Evolutionary conservation across 441 rosid genomes (phyloP), one percentile per base, ranked within the genome.

Genomic region (Melastoma candidum): DNA sequence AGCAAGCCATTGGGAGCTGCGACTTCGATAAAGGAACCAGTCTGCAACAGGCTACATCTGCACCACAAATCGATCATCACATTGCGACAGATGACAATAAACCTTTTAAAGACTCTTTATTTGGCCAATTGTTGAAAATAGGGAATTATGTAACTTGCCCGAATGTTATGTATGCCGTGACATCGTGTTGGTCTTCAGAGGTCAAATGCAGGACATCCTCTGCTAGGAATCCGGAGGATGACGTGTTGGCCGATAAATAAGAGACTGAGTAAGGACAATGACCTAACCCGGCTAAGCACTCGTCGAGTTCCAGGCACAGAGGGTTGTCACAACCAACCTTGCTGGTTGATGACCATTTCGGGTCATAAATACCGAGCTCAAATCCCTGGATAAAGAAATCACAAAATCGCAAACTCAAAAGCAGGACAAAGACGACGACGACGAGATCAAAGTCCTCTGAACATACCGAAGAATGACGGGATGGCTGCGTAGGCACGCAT

Each of bases 231-330:
- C 96, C 95, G 6, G 90, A 77, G 41, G 94, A 80, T 0, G 95
- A 87, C 52, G 98, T 92, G 69, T 87, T 78, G 68, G 87, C 87
- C 26, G 92, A 85, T 69, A 80, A 83, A 61, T 87, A 84, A 52
- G 96, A 84, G 48, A 85, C 82, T 70, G 73, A 59, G 70, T 81
- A 85, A 64, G 96, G 98, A 63, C 94, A 85, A 62, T 68, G 78
- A 70, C 93, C 80, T 67, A 83, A 77, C 43, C 90, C 79, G 57
- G 79, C 82, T 22, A 72, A 77, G 64, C 94, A 85, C 9, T 59
- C 81, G 60, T 79, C 72, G 14, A 77, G 83, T 46, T 74, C 78
- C 1, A 80, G 77, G 60, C 87, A 85, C 62, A 82, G 70, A 64
- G 72, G 72, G 61, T 75, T 80, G 71, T 81, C 75, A 66, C 92